Evolutionary conservation across 2,329 filamentous ascomycete species (phyloP).

Genomic region (Aureobasidium sp.): DNA sequence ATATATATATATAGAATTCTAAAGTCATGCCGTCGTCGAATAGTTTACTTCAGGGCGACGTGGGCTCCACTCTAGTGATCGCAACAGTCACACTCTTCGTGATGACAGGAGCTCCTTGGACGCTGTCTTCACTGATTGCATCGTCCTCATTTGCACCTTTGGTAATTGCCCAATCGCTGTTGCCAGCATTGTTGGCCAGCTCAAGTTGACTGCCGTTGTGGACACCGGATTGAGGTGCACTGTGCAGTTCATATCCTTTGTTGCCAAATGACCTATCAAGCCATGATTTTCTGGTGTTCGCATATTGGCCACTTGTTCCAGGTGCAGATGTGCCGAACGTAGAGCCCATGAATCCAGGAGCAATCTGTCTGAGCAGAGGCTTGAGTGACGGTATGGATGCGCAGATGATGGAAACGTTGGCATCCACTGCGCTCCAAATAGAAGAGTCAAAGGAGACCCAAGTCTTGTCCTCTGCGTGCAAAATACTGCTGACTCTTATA

Average conservation of each 20-base stretch:
- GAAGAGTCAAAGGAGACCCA: conserved; percentile 8
- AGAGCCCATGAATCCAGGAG: conserved; percentile 4
- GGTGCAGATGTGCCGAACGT: conserved; percentile 3
- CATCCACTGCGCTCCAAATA: conserved; percentile 10
- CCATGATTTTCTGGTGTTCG: not conserved
- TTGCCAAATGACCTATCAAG: not conserved
- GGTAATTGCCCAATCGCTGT: not conserved
- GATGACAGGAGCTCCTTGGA: not conserved
- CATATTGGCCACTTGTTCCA: not conserved
- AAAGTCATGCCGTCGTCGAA: not conserved
- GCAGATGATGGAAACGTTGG: conserved; percentile 11
- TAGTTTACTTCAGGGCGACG: not conserved
- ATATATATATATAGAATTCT: not conserved
- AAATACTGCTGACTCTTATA: not conserved
- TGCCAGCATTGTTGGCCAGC: not conserved
- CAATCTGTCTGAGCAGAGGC: conserved; percentile 9
- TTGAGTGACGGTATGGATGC: conserved; percentile 6
- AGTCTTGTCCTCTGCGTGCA: not conserved
- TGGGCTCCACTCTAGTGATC: not conserved
- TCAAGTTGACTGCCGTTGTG: not conserved
- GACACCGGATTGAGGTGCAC: not conserved
- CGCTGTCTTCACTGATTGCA: not conserved
- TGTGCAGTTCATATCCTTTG: conserved; percentile 5
- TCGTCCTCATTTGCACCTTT: not conserved
- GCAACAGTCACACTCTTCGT: conserved; percentile 9